Conservation (phyloP, 2,329 filamentous ascomycete genomes). For the Sclerotinia trifoliorum region DNA sequence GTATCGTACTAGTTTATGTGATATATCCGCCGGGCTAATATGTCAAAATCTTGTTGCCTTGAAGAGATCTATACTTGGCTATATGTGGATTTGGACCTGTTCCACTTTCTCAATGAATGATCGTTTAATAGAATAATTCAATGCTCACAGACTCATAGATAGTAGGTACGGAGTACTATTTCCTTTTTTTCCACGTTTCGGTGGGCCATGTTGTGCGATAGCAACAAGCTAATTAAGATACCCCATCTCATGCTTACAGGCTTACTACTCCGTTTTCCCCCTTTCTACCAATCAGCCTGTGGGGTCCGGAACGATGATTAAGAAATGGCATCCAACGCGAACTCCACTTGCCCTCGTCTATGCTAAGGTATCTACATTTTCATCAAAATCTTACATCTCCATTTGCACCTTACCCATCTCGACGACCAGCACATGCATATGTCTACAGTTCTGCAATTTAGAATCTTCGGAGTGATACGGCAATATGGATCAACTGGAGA, state of each 20-base stretch:
- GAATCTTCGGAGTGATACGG: neutral
- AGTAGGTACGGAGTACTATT: neutral
- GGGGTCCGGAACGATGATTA: neutral
- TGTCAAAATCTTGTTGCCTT: slow-evolving; percentile 21
- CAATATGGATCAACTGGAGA: neutral
- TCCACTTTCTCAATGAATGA: neutral
- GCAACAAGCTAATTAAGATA: neutral
- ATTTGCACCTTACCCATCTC: neutral
- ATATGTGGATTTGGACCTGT: slow-evolving; percentile 4
- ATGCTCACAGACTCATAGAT: neutral
- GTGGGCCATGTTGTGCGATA: slow-evolving; percentile 1
- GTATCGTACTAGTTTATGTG: neutral
- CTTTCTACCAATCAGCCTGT: slow-evolving; percentile 18
- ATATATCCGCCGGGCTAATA: slow-evolving; percentile 6
- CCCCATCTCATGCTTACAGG: neutral
- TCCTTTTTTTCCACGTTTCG: neutral
- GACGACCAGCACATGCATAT: neutral
- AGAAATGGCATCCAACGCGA: neutral
- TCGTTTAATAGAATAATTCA: neutral
- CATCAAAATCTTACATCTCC: neutral
- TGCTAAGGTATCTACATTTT: neutral
- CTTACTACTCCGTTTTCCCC: neutral
- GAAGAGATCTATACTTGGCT: slow-evolving; percentile 15
- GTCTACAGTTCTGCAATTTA: neutral
- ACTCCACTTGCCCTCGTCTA: neutral